Conservation (phyloP, 208 protist species). For the Trypanosoma lewisi region DNA sequence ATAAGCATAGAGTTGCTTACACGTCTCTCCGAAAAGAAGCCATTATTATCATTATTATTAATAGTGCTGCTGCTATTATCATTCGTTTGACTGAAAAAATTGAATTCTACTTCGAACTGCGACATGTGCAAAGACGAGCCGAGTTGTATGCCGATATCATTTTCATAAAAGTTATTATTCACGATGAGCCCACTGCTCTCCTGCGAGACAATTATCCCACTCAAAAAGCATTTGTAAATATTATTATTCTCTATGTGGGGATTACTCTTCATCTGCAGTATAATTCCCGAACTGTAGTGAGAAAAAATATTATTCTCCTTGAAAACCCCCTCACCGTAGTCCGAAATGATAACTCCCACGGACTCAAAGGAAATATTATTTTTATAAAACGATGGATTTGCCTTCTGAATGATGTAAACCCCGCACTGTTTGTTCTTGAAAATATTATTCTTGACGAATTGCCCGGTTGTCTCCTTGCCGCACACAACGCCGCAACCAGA, state of each 20-base stretch:
- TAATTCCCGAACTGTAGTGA: conserved; percentile 63
- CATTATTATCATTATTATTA: neutral
- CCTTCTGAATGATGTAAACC: conserved; percentile 50
- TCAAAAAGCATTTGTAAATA: conserved; percentile 43
- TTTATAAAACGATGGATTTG: conserved; percentile 39
- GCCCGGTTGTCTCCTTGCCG: conserved; percentile 31
- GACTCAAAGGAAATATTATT: conserved; percentile 63
- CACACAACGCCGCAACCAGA: conserved; percentile 66
- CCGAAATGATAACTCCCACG: conserved; percentile 65
- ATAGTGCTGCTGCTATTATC: neutral
- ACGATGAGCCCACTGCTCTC: conserved; percentile 52
- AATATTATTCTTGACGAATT: conserved; percentile 62
- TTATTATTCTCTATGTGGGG: conserved; percentile 58
- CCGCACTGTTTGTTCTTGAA: conserved; percentile 69
- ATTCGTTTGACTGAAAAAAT: conserved; percentile 24
- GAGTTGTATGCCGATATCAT: conserved; percentile 78
- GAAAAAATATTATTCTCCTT: conserved; percentile 53
- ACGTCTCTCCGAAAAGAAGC: no score
- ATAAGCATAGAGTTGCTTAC: no score
- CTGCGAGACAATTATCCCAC: conserved; percentile 51
- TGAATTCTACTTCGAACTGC: conserved; percentile 49
- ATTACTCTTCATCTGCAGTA: conserved; percentile 56
- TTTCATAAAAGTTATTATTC: conserved; percentile 59
- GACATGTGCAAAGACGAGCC: conserved; percentile 49
- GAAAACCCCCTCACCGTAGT: conserved; percentile 56